phyloP scores from a whole-genome alignment of 1,284 basidiomycete species.

The Mycosarcoma maydis region DNA sequence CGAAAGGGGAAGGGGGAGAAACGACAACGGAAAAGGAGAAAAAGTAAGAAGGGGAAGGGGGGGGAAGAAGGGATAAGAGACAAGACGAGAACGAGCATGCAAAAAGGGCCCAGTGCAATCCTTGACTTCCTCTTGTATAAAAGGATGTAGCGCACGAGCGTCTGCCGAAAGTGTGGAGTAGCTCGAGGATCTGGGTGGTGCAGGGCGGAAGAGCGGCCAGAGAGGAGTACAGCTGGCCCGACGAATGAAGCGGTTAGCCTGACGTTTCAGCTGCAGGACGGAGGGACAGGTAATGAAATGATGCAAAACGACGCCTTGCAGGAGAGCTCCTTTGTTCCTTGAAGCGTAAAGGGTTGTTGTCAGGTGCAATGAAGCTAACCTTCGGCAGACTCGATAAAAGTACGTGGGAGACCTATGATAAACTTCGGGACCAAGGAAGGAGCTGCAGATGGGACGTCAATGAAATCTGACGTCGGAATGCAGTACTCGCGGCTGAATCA shows the following conservation, averaged over 20 bases:
- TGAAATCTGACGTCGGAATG: constrained; percentile 17
- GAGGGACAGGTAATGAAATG: constrained; percentile 12
- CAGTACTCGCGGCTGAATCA: constrained; percentile 2
- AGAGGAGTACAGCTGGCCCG: no score
- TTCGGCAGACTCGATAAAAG: no score
- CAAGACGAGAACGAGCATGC: neutral
- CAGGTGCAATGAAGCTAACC: no score
- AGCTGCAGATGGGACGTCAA: neutral
- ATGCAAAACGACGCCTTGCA: constrained; percentile 14
- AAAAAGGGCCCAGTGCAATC: neutral
- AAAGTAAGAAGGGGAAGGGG: no score
- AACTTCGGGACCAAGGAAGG: neutral
- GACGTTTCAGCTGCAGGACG: constrained; percentile 2
- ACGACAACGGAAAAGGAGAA: no score
- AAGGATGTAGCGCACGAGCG: neutral
- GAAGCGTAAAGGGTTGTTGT: no score
- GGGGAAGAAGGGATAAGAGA: no score
- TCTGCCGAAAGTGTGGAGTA: neutral
- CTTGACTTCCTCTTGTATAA: neutral
- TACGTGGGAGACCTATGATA: neutral
- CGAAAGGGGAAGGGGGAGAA: no score
- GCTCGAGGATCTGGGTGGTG: neutral
- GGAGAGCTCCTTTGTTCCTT: no score
- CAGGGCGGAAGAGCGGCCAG: neutral
- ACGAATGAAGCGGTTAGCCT: no score